Evolutionary conservation across 2,329 filamentous ascomycete species (phyloP), one percentile per base, ranked within the genome.

Genomic region (Cephalotrichum gorgonifer): DNA sequence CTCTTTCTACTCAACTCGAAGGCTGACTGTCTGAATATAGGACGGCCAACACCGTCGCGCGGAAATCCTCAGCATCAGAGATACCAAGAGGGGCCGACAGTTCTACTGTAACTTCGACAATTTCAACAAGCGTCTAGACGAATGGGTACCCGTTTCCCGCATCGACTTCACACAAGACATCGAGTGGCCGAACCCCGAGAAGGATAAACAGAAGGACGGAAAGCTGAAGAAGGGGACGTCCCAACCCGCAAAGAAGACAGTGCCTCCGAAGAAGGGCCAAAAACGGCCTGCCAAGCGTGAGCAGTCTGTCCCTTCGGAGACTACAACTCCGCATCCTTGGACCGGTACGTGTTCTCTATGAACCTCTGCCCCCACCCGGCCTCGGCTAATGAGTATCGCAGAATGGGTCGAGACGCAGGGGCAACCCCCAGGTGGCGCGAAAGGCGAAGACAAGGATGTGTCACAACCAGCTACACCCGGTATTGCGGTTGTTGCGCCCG

Each of bases 51-150:
- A 86, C 53, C 84, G 93, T 58, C 89, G 93, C 69, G 93, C 93
- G 58, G 93, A 98, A 65, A 95, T 98, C 54, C 72, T 98, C n/a
- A 93, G 88, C 51, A 94, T 97, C 57, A 85, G 87, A 61, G 87
- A 90, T 52, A 86, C 87, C 22, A 94, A 94, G 66, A 91, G 88
- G 59, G 84, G 86, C 15, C 85, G 88, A 35, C 86, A 87, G 49
- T 96, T 91, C 62, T 96, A 96, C 66, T 94, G 95, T 60, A 95
- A 97, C 65, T 97, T 96, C 64, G 88, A 95, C 62, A 94, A 95
- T 60, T 97, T 96, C 78, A 97, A 97, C 70, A 97, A 97, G 67
- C 75, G 74, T 55, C 67, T 79, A 12, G 72, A 78, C 70, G 93
- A 98, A 73, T 98, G 93, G 93, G 83, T 98, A 9, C 76, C 86